Percentiles rank a stretch among this genome's conserved stretches.
Conservation (phyloP, 768 basidiomycete genomes). For the Psilocybe sp. region DNA sequence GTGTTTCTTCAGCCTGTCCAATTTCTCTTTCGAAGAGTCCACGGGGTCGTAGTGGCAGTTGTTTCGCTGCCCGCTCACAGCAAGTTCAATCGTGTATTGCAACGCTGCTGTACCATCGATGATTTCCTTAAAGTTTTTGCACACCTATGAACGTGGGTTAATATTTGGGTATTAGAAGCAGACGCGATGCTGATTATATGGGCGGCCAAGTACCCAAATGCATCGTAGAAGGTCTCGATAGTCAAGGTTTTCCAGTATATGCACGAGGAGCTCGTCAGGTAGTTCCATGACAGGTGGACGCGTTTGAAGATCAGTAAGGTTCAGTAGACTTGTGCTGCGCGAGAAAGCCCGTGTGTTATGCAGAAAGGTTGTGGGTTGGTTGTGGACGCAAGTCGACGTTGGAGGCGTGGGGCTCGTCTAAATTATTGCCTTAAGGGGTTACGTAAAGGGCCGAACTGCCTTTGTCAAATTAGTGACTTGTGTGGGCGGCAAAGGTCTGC, state of each 20-base stretch:
- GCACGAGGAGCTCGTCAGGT: background rate
- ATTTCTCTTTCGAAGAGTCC: constrained; percentile 28
- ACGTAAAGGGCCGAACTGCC: no score
- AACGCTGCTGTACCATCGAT: constrained; percentile 25
- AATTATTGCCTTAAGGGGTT: no score
- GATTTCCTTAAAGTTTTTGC: constrained; percentile 9
- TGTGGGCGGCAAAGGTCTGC: no score
- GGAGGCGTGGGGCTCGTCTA: no score
- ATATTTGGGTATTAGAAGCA: background rate
- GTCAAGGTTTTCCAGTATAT: constrained; percentile 3
- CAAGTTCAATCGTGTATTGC: constrained; percentile 45
- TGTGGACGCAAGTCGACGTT: no score
- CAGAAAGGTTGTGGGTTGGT: no score
- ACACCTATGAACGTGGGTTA: constrained; percentile 9
- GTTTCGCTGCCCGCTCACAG: constrained; percentile 38
- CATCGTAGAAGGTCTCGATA: background rate
- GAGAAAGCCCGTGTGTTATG: no score
- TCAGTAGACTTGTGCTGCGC: no score
- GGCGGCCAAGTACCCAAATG: background rate
- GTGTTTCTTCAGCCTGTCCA: constrained; percentile 35
- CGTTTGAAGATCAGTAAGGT: no score
- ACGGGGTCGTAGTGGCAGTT: constrained; percentile 23
- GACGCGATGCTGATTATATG: background rate
- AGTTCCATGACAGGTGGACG: background rate
- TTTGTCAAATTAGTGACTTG: no score